These are phyloP conservation scores for Aspergillus awamori DNA, from an alignment of 2,329 filamentous ascomycete species.

Conservation along the genomic window DNA sequence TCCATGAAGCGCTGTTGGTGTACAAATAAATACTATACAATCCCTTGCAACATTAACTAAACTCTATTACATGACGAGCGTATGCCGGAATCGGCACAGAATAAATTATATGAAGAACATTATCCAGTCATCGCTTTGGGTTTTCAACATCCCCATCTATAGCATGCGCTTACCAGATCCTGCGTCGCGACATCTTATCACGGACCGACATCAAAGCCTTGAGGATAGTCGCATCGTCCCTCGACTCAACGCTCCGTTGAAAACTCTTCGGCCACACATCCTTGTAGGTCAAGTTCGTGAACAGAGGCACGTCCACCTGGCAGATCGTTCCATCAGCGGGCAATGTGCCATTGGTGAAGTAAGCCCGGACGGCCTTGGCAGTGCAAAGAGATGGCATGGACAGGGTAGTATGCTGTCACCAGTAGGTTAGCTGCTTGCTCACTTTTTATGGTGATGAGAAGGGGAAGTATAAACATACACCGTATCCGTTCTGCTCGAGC, in stretches of 20 bases:
- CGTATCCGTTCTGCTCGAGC: slow-evolving; percentile 28
- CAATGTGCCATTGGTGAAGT: slow-evolving; percentile 9
- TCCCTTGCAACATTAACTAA: no score
- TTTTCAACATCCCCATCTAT: no score
- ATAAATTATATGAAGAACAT: no score
- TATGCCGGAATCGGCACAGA: no score
- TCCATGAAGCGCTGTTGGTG: no score
- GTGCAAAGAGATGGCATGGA: slow-evolving; percentile 5
- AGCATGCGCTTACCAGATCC: neutral
- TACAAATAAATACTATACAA: no score
- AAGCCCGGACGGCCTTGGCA: slow-evolving; percentile 3
- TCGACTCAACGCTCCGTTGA: neutral
- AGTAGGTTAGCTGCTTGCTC: neutral
- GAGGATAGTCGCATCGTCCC: neutral
- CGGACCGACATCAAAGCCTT: neutral
- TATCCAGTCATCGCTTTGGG: no score
- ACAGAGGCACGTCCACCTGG: neutral
- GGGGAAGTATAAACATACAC: neutral
- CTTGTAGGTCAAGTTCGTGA: neutral
- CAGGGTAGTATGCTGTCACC: slow-evolving; percentile 4
- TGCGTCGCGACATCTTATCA: neutral
- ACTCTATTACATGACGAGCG: no score
- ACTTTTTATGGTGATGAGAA: neutral
- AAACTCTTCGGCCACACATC: neutral
- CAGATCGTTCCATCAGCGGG: slow-evolving; percentile 4